Conservation (phyloP, 2,329 filamentous ascomycete genomes). For the Lasiodiplodia citricola region DNA sequence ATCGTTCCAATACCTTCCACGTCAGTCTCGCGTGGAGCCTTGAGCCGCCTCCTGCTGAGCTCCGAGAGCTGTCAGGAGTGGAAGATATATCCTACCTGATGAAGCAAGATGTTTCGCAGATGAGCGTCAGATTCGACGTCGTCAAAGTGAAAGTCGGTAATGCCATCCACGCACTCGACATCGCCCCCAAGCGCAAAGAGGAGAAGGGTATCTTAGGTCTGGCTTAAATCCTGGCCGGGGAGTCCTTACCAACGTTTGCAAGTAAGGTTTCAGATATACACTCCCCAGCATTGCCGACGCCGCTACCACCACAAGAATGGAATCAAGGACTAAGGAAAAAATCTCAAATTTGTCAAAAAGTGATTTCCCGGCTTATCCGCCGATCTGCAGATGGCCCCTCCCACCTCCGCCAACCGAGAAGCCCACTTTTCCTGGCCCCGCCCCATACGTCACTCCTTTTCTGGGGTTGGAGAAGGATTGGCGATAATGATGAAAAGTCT, state of each 20-base stretch:
- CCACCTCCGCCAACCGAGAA: not conserved
- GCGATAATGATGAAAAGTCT: not conserved
- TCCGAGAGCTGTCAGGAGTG: constrained; percentile 23
- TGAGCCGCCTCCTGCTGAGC: constrained; percentile 13
- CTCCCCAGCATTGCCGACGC: not conserved
- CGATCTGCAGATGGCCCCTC: not conserved
- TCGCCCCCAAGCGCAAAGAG: constrained; percentile 33
- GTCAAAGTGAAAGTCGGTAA: constrained; percentile 58
- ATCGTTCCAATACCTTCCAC: constrained; percentile 72
- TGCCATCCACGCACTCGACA: constrained; percentile 39
- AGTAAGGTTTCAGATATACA: not conserved
- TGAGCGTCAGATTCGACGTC: constrained; percentile 42
- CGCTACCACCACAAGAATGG: not conserved
- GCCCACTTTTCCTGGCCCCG: constrained; percentile 13
- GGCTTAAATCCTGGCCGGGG: not conserved
- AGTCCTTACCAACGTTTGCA: not conserved
- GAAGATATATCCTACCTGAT: constrained; percentile 22
- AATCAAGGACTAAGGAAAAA: not conserved
- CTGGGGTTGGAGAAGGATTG: not conserved
- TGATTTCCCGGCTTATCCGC: not conserved
- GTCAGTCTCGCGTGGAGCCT: constrained; percentile 84
- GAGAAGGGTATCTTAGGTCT: constrained; percentile 32
- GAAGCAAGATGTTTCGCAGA: constrained; percentile 31
- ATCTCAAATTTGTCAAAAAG: not conserved
- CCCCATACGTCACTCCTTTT: constrained; percentile 2